Percentiles rank a stretch among this genome's conserved stretches.
phyloP scores from a whole-genome alignment of 202 grass and related monocot genomes.

The Elaeis oleifera region DNA sequence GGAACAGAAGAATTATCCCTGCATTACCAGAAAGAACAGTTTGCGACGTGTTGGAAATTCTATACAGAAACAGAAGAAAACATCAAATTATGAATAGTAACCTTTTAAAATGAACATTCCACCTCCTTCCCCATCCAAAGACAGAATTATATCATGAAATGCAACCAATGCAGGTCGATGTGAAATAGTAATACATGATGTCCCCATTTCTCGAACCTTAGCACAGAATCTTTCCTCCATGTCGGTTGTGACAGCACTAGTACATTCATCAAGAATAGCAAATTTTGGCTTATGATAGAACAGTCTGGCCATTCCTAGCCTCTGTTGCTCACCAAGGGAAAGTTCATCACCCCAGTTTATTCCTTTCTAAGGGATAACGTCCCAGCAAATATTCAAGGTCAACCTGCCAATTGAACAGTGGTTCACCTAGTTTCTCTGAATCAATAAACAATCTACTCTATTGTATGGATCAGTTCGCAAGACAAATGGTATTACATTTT shows the following conservation, averaged over 20 bases:
- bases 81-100: conserved; percentile 23
- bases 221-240: conserved; percentile 98
- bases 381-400: conserved; percentile 93
- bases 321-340: conserved; percentile 97
- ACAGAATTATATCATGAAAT: conserved; percentile 96
- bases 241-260: conserved; percentile 91
- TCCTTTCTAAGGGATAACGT: conserved; percentile 87
- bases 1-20: conserved; percentile 55
- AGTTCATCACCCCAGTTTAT: conserved; percentile 97
- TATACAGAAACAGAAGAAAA: conserved; percentile 14
- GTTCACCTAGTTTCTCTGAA: background rate
- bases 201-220: conserved; percentile 92
- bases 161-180: conserved; percentile 94
- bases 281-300: conserved; percentile 99
- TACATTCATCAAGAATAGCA: conserved; percentile 98
- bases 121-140: conserved; percentile 93
- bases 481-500: conserved; percentile 62
- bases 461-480: too few relatives aligned
- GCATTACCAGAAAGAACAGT: conserved; percentile 17
- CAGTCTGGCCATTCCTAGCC: conserved; percentile 96
- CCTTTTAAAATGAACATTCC: conserved; percentile 86
- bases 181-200: conserved; percentile 98
- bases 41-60: conserved; percentile 5
- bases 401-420: conserved; percentile 45
- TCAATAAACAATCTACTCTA: too few relatives aligned